Base-by-base conservation (phyloP, 2,329 filamentous ascomycete genomes). In the Aureobasidium sp. region DNA sequence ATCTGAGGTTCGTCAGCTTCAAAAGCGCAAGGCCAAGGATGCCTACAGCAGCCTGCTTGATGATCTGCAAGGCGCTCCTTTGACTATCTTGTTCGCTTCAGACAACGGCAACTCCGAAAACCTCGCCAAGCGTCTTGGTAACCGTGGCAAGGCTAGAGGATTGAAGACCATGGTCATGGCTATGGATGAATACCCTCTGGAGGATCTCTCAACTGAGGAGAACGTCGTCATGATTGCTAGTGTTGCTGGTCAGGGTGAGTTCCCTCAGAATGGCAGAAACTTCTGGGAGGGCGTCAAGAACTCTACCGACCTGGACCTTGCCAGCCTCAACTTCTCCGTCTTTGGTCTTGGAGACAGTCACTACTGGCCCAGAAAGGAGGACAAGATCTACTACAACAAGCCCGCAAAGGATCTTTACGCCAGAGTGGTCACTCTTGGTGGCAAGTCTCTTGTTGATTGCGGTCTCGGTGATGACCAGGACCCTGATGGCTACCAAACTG, bases 341-440 rank as follows among this genome's bases (percentile, higher is more conserved):
- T 97, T 99, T 68, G 90, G 87, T 72, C 86, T 99, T 10, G 94
- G 94, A 74, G 94, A 99, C 73, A 96, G 91, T 76, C 94, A 99
- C 77, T 99, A 99, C 81, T 99, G 94, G 94, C 94, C 94, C 3
- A 86, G 94, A 62, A 99, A 97, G 79, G 90, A 99, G 76, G 94
- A 99, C 76, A 93, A 85, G 77, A 88, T 97, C 67, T 99, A 96
- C 78, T 99, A 99, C 83, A 99, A 99, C 83, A 99, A 99, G 82
- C 94, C 94, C 45, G 92, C 87, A 63, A 99, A 97, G 79, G 94
- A 99, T 70, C 83, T 99, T 16, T 90, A 97, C 77, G 83, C 85
- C 63, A 82, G 95, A 25, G 71, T 97, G 62, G 77, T 85, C 34
- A 91, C 93, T 70, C 84, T 97, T 42, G 92, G 94, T 65, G 94